Conservation (phyloP, 1,284 basidiomycete species). For the Apiotrichum veenhuisii region DNA sequence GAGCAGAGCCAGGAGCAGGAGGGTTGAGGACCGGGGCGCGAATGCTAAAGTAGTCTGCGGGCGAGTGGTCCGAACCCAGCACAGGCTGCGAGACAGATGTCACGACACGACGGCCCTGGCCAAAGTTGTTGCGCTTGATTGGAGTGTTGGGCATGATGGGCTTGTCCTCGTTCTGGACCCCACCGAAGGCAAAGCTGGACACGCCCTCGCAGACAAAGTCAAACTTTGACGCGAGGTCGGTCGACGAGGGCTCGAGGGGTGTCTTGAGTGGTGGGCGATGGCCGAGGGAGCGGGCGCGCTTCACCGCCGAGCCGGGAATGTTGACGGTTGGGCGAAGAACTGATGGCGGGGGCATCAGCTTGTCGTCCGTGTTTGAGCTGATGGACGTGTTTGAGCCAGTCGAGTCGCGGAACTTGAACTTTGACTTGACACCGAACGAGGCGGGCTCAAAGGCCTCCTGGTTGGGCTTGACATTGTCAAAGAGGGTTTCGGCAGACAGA, state of each 20-base stretch:
- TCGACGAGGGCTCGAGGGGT: slow-evolving; percentile 26
- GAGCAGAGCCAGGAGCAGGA: slow-evolving; percentile 16
- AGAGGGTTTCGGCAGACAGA: slow-evolving; percentile 39
- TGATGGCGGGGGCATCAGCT: slow-evolving; percentile 17
- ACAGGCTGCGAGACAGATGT: slow-evolving; percentile 17
- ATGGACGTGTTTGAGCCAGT: slow-evolving; percentile 39
- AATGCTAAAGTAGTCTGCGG: not conserved
- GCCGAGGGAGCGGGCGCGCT: slow-evolving; percentile 18
- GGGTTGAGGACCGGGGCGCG: slow-evolving; percentile 14
- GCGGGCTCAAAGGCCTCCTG: slow-evolving; percentile 46
- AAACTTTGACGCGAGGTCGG: slow-evolving; percentile 30
- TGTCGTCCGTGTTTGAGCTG: slow-evolving; percentile 14
- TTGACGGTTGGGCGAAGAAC: slow-evolving; percentile 14
- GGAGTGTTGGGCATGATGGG: slow-evolving; percentile 49
- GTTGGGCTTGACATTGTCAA: slow-evolving; percentile 50
- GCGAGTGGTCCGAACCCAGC: slow-evolving; percentile 7
- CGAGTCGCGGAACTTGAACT: slow-evolving; percentile 49
- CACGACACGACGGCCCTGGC: slow-evolving; percentile 18
- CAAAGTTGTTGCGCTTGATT: slow-evolving; percentile 46
- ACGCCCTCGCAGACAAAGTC: slow-evolving; percentile 44
- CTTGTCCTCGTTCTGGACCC: slow-evolving; percentile 30
- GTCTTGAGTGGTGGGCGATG: slow-evolving; percentile 11
- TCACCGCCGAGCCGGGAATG: slow-evolving; percentile 11
- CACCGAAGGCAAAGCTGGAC: slow-evolving; percentile 20
- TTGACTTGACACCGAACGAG: slow-evolving; percentile 37